A percentile compares a stretch with the other conserved stretches of the same genome.
These are phyloP conservation scores for Didymella lethalis DNA, from an alignment of 2,329 filamentous ascomycete genomes.

Conservation along the genomic window DNA sequence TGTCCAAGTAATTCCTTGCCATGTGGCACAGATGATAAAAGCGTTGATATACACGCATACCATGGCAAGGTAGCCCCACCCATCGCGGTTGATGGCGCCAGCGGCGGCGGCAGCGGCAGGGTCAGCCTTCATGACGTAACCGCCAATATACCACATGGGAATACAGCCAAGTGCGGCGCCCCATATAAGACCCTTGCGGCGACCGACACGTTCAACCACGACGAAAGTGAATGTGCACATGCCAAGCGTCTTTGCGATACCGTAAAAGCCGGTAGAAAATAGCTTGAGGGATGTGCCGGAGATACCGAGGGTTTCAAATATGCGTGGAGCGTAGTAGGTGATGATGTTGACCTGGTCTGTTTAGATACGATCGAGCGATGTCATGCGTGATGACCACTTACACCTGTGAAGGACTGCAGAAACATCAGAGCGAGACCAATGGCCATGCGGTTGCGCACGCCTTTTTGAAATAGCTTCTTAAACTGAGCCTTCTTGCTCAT, in stretches of 20 bases:
- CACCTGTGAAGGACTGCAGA: conserved; percentile 48
- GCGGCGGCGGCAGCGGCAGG: conserved; percentile 55
- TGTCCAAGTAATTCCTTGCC: conserved; percentile 55
- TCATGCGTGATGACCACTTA: conserved; percentile 18
- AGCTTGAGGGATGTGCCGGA: conserved; percentile 51
- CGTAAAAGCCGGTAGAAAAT: conserved; percentile 62
- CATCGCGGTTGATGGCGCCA: conserved; percentile 54
- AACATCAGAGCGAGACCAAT: conserved; percentile 52
- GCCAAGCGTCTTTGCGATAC: conserved; percentile 51
- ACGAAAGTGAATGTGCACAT: conserved; percentile 53
- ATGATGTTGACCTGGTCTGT: conserved; percentile 42
- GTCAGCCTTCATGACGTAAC: conserved; percentile 62
- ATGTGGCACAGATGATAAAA: conserved; percentile 60
- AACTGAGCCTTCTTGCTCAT: conserved; percentile 42
- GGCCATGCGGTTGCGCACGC: conserved; percentile 50
- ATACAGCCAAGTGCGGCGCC: conserved; percentile 59
- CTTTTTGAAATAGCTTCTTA: conserved; percentile 51
- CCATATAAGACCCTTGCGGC: conserved; percentile 55
- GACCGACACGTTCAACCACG: conserved; percentile 52
- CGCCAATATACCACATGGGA: conserved; percentile 62
- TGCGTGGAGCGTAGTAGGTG: conserved; percentile 49
- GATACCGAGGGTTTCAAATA: conserved; percentile 57
- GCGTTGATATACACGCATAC: conserved; percentile 65
- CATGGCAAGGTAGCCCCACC: conserved; percentile 62
- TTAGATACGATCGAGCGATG: conserved; percentile 12